phyloP scores from a whole-genome alignment of 345 rosid species.

The Rubroshorea leprosula region DNA sequence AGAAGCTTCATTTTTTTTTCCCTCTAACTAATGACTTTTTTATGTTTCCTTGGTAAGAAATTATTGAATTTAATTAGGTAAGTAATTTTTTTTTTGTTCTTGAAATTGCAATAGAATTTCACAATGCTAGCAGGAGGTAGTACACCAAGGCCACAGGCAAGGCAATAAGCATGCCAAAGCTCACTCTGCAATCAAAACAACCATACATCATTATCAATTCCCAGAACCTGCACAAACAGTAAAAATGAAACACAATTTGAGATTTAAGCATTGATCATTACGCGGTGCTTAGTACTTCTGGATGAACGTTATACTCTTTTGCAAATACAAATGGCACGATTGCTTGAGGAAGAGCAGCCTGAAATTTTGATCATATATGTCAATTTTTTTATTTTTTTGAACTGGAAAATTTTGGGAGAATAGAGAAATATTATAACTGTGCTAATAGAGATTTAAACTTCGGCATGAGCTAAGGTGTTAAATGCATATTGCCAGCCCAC shows the following conservation, averaged over 20 bases:
- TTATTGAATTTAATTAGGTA: too few relatives aligned
- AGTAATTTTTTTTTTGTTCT: too few relatives aligned
- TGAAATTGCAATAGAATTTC: neutral
- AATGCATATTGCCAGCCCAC: too few relatives aligned
- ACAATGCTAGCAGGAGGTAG: constrained; percentile 50
- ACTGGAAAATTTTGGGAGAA: too few relatives aligned
- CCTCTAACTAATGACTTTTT: too few relatives aligned
- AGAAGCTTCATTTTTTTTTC: too few relatives aligned
- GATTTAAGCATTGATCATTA: constrained; percentile 14
- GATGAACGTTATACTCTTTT: constrained; percentile 77
- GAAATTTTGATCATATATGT: neutral
- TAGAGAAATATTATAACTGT: too few relatives aligned
- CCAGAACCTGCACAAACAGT: too few relatives aligned
- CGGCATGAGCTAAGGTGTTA: too few relatives aligned
- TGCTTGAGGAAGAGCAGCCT: constrained; percentile 96
- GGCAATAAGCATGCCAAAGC: constrained; percentile 71
- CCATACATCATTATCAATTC: neutral
- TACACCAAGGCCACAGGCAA: constrained; percentile 71
- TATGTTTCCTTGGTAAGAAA: too few relatives aligned
- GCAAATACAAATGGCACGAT: constrained; percentile 88
- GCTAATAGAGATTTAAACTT: too few relatives aligned
- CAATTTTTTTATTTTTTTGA: neutral
- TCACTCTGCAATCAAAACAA: constrained; percentile 42
- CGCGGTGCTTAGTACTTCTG: constrained; percentile 77
- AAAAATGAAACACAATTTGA: neutral